phyloP scores from a whole-genome alignment of 2,329 filamentous ascomycete species.

The Acrocalymma vagum region DNA sequence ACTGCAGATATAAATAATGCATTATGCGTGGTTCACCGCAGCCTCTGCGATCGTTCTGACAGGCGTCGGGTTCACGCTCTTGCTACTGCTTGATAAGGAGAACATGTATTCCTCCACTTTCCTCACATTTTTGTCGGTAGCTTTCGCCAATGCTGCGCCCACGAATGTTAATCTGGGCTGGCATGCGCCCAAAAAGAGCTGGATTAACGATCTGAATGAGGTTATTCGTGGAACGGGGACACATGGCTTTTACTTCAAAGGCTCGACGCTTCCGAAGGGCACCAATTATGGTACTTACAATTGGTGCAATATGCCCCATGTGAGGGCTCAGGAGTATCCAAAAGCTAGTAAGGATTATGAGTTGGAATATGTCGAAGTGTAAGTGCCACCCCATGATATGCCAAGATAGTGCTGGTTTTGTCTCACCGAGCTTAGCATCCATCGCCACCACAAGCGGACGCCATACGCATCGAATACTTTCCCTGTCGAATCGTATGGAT shows the following conservation, averaged over 20 bases:
- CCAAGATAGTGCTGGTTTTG: too few species aligned
- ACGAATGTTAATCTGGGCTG: slow-evolving; percentile 40
- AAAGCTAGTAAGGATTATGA: slow-evolving; percentile 64
- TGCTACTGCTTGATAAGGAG: slow-evolving; percentile 18
- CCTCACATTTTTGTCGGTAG: slow-evolving; percentile 25
- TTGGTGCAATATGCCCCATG: slow-evolving; percentile 89
- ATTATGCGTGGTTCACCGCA: slow-evolving; percentile 18
- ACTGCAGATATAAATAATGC: slow-evolving; percentile 32
- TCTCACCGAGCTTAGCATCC: slow-evolving; percentile 56
- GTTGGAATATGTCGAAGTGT: slow-evolving; percentile 80
- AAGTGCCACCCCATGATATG: slow-evolving; percentile 22
- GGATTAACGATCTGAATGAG: slow-evolving; percentile 68
- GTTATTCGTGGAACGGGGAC: slow-evolving; percentile 68
- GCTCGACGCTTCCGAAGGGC: slow-evolving; percentile 64
- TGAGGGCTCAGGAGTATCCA: slow-evolving; percentile 71
- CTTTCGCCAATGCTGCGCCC: slow-evolving; percentile 12
- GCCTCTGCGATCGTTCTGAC: slow-evolving; percentile 23
- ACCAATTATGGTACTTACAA: slow-evolving; percentile 73
- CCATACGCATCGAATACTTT: slow-evolving; percentile 82
- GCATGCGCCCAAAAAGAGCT: slow-evolving; percentile 47
- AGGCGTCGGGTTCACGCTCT: slow-evolving; percentile 28
- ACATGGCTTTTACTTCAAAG: slow-evolving; percentile 79
- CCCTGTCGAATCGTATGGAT: slow-evolving; percentile 74
- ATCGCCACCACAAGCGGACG: slow-evolving; percentile 85
- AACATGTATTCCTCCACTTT: slow-evolving; percentile 31